Evolutionary conservation across 1,284 basidiomycete genomes (phyloP), one percentile per base, ranked within the genome.

Genomic region (Melanopsichium pennsylvanicum): DNA sequence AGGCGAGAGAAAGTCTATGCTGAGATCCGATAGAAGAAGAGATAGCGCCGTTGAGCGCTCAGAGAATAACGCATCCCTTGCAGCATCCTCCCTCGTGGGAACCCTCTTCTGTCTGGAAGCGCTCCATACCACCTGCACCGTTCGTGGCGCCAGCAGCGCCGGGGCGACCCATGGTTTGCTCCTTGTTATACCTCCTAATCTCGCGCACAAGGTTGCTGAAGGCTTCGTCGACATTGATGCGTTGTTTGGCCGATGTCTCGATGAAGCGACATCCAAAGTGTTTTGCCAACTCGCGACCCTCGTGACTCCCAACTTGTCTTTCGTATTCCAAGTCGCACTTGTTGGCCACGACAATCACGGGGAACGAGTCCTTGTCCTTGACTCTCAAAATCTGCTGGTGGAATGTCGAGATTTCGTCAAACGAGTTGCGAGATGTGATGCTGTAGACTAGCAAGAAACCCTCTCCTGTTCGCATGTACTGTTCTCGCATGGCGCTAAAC

Each of bases 261-360:
- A 98, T 94, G 83, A 96, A 98, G 77, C 90, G 91, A 84, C 94
- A 97, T 44, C 90, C 90, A 81, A 97, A 96, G 81, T 94, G 92
- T 82, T 93, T 94, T 2, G 96, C 95, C 56, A 98, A 87, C 77
- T 96, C 93, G 56, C 92, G 91, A 10, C 96, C 96, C 92, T 98
- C 95, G 80, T 95, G 93, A 85, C 90, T 91, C 81, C 92, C 92
- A 15, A 99, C 96, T 83, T 97, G 94, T 58, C 96, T 87, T 83
- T 98, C 96, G 81, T 91, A 96, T 81, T 99, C 96, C 78, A 99
- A 84, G 83, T 99, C 96, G 81, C 92, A 96, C 85, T 99, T 98
- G 86, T 99, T 99, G 29, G 93, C 96, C 8, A 97, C 93, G 44
- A 99, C 90, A 63, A 98, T 92, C 71, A 97, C 92, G 21, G 96